Conservation (phyloP, 2,329 filamentous ascomycete genomes). For the Chrysoporthe austroafricana region DNA sequence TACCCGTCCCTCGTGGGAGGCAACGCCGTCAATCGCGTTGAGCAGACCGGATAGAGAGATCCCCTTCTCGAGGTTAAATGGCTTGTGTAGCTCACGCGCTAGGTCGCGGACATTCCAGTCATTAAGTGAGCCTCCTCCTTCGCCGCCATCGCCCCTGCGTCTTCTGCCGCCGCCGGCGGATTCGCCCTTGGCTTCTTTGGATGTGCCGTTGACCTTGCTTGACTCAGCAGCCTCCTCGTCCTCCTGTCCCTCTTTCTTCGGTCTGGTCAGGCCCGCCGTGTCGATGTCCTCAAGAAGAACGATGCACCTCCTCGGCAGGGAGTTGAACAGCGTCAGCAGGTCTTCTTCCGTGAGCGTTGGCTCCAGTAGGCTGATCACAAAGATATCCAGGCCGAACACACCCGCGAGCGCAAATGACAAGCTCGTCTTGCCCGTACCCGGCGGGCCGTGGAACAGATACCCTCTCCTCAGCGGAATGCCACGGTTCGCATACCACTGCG, state of each 20-base stretch:
- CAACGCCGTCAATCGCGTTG: conserved; percentile 83
- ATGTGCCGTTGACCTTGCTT: conserved; percentile 26
- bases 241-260: conserved; percentile 36
- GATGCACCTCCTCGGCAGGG: conserved; percentile 65
- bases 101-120: conserved; percentile 47
- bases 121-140: conserved; percentile 27
- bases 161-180: conserved; percentile 25
- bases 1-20: conserved; percentile 76
- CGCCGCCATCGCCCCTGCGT: conserved; percentile 16
- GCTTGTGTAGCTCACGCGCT: conserved; percentile 48
- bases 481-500: conserved; percentile 73
- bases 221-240: conserved; percentile 28
- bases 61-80: conserved; percentile 46
- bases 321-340: conserved; percentile 61
- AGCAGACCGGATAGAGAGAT: conserved; percentile 79
- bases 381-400: conserved; percentile 68
- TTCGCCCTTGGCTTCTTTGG: conserved; percentile 26
- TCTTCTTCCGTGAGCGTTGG: conserved; percentile 65
- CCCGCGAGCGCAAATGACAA: conserved; percentile 69
- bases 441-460: conserved; percentile 77
- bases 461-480: conserved; percentile 78
- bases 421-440: conserved; percentile 74
- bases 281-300: conserved; percentile 73
- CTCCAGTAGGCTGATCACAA: conserved; percentile 65
- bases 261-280: conserved; percentile 60